Evolutionary conservation across 345 rosid genomes (phyloP), one percentile per base, ranked within the genome.

Genomic region (Pistacia integerrima): DNA sequence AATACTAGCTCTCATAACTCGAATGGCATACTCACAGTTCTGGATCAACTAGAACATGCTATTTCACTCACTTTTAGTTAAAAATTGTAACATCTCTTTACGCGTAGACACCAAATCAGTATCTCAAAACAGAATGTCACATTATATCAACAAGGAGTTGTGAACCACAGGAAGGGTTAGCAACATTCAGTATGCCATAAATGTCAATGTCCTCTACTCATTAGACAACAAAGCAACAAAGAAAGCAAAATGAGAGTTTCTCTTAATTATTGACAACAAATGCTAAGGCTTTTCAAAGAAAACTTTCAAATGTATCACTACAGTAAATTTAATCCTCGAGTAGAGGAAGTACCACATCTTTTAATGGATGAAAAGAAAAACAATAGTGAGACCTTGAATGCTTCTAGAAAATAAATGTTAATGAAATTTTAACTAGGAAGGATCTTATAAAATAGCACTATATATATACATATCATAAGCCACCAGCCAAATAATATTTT

Each of bases 11-110:
- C 59, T n/a, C 17, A 11, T 70, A 7, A 22, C 70, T 16, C 30
- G 35, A 69, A 69, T 49, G 36, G 5, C 54, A 60, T 54, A 70
- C 30, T 70, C 74, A 36, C 22, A 38, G 41, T 22, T 12, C 74
- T 25, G 58, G 58, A 41, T 71, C 41, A 57, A 38, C 25, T 57
- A 13, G 36, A 38, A 25, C 49, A 57, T 12, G 22, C 22, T n/a
- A 38, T 57, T 57, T 57, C 20, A 57, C 52, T 57, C 55, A 18
- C 25, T 2, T 4, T 55, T 12, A 18, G 17, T 71, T 18, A 57
- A 36, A 22, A 58, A 57, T 25, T 25, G 64, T 0, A 41, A 35
- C 18, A 22, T 13, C 54, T 12, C 13, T 36, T 20, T 36, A 57
- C 1, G 41, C 5, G 35, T 4, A 57, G 72, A 51, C 22, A n/a